Evolutionary conservation across 1,284 basidiomycete genomes (phyloP).

Genomic region (Trichosporon ovoides): DNA sequence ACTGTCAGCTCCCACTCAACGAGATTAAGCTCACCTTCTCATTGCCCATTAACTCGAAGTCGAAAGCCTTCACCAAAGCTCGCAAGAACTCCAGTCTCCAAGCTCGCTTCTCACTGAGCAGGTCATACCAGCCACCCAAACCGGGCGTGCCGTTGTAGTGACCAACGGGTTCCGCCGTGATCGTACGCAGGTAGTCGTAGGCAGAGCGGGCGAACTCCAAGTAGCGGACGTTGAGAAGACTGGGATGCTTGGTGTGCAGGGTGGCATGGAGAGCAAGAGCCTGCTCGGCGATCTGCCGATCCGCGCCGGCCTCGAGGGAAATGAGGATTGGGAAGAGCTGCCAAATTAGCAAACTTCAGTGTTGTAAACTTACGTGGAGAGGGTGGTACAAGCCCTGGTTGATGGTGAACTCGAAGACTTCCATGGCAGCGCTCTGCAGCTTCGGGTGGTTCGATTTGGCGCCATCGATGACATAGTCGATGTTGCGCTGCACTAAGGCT

Average conservation of each 20-base stretch:
- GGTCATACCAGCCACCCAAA: constrained; percentile 81
- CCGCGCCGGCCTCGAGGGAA: constrained; percentile 80
- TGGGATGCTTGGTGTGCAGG: constrained; percentile 82
- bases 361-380: constrained; percentile 59
- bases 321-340: constrained; percentile 89
- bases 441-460: constrained; percentile 64
- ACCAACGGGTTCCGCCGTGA: constrained; percentile 47
- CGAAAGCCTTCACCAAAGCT: constrained; percentile 72
- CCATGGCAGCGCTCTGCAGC: constrained; percentile 78
- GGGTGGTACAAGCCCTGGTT: constrained; percentile 95
- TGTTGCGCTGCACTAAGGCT: constrained; percentile 85
- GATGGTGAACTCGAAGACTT: constrained; percentile 85
- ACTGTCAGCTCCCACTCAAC: constrained; percentile 6
- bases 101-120: constrained; percentile 81
- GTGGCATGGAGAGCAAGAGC: constrained; percentile 76
- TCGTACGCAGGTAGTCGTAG: constrained; percentile 73
- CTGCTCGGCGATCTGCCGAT: constrained; percentile 59
- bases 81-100: constrained; percentile 80
- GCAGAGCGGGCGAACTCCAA: constrained; percentile 70
- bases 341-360: not conserved
- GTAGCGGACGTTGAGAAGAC: constrained; percentile 79
- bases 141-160: constrained; percentile 54
- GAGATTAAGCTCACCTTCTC: constrained; percentile 48
- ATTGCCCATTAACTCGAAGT: constrained; percentile 54
- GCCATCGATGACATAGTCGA: constrained; percentile 72